Evolutionary conservation across 202 grass and related monocot genomes (phyloP).

Genomic region (Tripidium arundinaceum): DNA sequence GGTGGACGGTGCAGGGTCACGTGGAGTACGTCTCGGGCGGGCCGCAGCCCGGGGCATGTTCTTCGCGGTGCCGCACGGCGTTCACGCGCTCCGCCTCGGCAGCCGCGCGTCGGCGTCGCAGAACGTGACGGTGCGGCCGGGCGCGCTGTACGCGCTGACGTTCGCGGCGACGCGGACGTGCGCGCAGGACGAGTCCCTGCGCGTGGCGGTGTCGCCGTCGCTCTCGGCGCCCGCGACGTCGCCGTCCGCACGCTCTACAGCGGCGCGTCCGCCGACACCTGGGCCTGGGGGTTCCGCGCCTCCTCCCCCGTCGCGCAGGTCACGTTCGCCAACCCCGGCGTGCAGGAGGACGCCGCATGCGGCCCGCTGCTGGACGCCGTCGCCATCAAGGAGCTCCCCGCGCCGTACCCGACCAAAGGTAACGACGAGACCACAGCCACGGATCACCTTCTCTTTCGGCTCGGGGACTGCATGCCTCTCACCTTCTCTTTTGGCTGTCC

Average conservation of each 20-base stretch:
- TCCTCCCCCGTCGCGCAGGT: conserved; percentile 41
- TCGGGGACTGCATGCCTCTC: too few species aligned
- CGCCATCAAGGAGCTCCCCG: conserved; percentile 89
- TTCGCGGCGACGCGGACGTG: conserved; percentile 94
- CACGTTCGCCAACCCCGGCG: conserved; percentile 76
- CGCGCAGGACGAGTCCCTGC: conserved; percentile 86
- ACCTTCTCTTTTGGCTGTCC: too few species aligned
- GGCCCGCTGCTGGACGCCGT: conserved; percentile 83
- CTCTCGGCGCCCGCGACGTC: conserved; percentile 60
- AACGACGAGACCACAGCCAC: too few species aligned
- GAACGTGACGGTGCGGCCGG: conserved; percentile 78
- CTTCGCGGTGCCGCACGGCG: conserved; percentile 79
- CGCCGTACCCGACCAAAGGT: conserved; percentile 70
- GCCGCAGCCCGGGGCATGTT: conserved; percentile 88
- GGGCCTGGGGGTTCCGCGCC: conserved; percentile 83
- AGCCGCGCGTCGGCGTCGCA: conserved; percentile 63
- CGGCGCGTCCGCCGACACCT: conserved; percentile 66
- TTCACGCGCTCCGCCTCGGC: conserved; percentile 85
- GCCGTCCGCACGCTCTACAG: conserved; percentile 88
- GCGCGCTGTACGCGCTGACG: conserved; percentile 79
- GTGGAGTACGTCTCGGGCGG: conserved; percentile 85
- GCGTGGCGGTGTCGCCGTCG: conserved; percentile 57
- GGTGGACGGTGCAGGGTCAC: conserved; percentile 67
- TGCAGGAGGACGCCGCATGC: conserved; percentile 76
- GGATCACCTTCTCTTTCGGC: neutral